Evolutionary conservation across 129 eudicot genomes (phyloP), one percentile per base, ranked within the genome.

Genomic region (Escallonia rubra): DNA sequence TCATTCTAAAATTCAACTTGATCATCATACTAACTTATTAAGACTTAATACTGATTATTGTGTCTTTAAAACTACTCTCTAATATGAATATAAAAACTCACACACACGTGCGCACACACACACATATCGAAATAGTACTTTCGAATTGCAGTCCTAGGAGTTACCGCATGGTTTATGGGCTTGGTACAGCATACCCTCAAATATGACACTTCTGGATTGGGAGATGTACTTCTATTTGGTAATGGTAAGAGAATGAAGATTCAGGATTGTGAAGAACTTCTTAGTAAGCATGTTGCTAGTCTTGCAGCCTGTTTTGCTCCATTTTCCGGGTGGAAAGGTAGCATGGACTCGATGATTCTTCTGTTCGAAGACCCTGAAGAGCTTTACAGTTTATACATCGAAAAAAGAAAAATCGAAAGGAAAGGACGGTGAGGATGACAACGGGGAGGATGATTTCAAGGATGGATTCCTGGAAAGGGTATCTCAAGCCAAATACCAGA

Each of bases 201-300:
- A 3, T 40, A 57, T 55, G 77, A 23, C 4, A 54, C 60, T 39
- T 65, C 57, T 41, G 78, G 66, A 8, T 57, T 73, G 9, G 72
- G 78, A 52, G 66, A 73, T 43, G 7, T 65, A 9, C 59, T 58
- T 15, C 7, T 72, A 8, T 64, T 57, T 73, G 78, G 78, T 4
- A 73, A 73, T 11, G 41, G 5, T 2, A 49, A 56, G 14, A 62
- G 70, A 41, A 43, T 73, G 72, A 65, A 73, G 53, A 47, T 73
- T 39, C 66, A 73, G 23, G 71, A 65, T 57, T 66, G 48, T 13
- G 11, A 73, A 43, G 66, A 57, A 15, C 78, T 73, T 14, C 66
- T 39, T 40, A 4, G 42, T 2, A 43, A 47, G 7, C 42, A 58
- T 14, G n/a, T 58, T 50, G 38, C 23, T 11, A n/a, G 11, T 51